Evolutionary conservation across 768 basidiomycete species (phyloP), one percentile per base, ranked within the genome.

Genomic region (Russula sp.): DNA sequence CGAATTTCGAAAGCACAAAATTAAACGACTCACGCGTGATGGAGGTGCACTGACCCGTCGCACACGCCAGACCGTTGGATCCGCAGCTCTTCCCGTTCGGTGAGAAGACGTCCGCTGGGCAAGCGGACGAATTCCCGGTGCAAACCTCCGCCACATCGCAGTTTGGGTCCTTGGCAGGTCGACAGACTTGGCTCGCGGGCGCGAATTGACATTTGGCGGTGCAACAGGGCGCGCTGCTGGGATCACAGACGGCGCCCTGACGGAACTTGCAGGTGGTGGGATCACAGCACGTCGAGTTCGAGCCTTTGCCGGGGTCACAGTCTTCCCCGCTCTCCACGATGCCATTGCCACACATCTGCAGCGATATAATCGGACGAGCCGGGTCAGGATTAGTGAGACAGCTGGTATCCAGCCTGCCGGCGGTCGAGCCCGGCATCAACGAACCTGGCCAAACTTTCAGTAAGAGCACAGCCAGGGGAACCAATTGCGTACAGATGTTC

Each of bases 261-360:
- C 71, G 81, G 78, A 93, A 90, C 74, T 89, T 89, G 78, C 89
- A 92, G 10, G 86, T 87, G 22, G 75, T 68, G 4, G 82, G 66
- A 73, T 94, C 84, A 77, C 92, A 94, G 75, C 92, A 94, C 2
- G 80, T 74, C 5, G 84, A 84, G 48, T 77, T 76, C 11, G 77
- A 70, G 57, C 83, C 86, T 40, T 71, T 68, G 35, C 89, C 89
- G 0, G 92, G 91, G 73, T 96, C 92, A 71, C 93, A 94, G 44
- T 94, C 88, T 75, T 96, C 93, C 35, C 90, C 92, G 0, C 69
- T 72, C 71, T 91, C 89, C 56, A 90, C 84, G 64, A 92, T 91
- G 55, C 90, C 90, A 73, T 92, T 91, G 32, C 89, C 88, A 69
- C 87, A 89, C 85, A 86, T 87, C 68, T 88, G 79, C 20, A 89